Evolutionary conservation across 1,139 yeast genomes (phyloP).

Genomic region (Protomyces pachydermus): DNA sequence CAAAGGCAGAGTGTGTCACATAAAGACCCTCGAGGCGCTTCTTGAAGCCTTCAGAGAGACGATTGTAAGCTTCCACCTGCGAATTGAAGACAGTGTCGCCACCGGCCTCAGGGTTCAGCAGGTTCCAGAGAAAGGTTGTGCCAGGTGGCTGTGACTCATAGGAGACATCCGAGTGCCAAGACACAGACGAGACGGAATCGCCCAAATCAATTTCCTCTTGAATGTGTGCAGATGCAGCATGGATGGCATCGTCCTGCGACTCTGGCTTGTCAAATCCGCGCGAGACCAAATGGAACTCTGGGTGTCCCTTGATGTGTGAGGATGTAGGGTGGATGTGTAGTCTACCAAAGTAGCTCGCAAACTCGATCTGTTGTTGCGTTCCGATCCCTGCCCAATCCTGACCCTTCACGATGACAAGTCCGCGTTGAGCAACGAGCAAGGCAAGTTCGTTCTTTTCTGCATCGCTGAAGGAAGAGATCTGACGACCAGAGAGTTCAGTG

Average conservation of each 20-base stretch:
- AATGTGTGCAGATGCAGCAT: constrained; percentile 6
- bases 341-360: constrained; percentile 54
- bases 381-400: constrained; percentile 60
- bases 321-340: constrained; percentile 51
- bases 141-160: constrained; percentile 65
- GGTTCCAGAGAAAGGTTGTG: constrained; percentile 51
- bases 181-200: constrained; percentile 39
- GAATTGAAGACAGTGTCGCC: constrained; percentile 61
- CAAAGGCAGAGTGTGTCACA: constrained; percentile 52
- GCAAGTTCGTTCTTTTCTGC: constrained; percentile 62
- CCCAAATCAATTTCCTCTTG: constrained; percentile 33
- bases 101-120: constrained; percentile 52
- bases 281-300: constrained; percentile 60
- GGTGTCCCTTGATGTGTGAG: constrained; percentile 42
- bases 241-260: not conserved
- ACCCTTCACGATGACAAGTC: constrained; percentile 60
- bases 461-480: constrained; percentile 50
- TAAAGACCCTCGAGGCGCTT: constrained; percentile 49
- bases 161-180: constrained; percentile 58
- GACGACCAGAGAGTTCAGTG: constrained; percentile 56
- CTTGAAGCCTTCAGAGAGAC: constrained; percentile 53
- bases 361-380: constrained; percentile 47
- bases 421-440: constrained; percentile 58
- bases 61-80: constrained; percentile 52
- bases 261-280: constrained; percentile 23